These are phyloP conservation scores for Bonia amplexicaulis DNA, from an alignment of 176 grass and related monocot genomes.

Conservation along the genomic window DNA sequence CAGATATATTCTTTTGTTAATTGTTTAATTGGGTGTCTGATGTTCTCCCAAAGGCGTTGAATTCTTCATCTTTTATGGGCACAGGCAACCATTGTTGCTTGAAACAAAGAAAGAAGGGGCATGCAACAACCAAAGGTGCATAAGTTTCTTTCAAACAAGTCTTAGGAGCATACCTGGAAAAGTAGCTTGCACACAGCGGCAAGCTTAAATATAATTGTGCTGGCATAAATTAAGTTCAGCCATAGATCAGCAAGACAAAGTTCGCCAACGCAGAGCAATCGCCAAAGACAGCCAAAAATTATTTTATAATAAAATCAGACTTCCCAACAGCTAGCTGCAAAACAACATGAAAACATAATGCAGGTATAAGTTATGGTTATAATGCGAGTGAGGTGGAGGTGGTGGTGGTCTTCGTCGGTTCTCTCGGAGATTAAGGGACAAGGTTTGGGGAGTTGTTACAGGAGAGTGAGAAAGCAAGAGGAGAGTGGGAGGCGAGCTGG, in stretches of 20 bases:
- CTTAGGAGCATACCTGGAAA: slow-evolving; percentile 26
- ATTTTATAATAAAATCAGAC: no score
- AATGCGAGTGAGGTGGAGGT: no score
- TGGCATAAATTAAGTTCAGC: background rate
- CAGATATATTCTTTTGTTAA: background rate
- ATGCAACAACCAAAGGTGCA: background rate
- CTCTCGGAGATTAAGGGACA: no score
- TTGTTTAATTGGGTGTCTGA: background rate
- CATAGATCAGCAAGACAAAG: background rate
- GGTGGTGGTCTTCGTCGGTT: no score
- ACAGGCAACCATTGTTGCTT: background rate
- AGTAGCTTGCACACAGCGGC: background rate
- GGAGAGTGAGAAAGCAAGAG: no score
- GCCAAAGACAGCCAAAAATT: background rate
- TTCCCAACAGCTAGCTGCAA: no score
- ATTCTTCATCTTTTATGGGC: background rate
- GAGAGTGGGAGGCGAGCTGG: no score
- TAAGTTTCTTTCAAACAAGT: background rate
- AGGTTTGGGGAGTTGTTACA: no score
- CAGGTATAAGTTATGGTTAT: no score
- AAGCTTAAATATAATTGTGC: background rate
- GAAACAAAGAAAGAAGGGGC: background rate
- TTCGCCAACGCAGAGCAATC: slow-evolving; percentile 3
- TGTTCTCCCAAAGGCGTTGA: background rate
- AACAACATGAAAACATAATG: no score